phyloP scores from a whole-genome alignment of 257 asterid species.

The Haberlea rhodopensis region DNA sequence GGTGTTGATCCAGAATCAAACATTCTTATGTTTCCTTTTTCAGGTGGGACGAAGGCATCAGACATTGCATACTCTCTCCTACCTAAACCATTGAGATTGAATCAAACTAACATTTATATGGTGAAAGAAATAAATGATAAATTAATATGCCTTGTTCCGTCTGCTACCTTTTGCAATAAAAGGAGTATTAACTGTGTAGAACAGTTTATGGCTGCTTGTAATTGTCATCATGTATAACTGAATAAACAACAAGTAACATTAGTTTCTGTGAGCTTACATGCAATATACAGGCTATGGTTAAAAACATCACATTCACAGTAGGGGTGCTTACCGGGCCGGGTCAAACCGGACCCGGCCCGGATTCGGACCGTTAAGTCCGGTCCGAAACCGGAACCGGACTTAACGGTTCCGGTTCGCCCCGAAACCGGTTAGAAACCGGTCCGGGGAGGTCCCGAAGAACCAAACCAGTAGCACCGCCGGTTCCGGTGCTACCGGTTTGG shows the following conservation, averaged over 20 bases:
- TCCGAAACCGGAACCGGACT: no score
- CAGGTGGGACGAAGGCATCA: conserved; percentile 23
- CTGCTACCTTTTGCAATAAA: conserved; percentile 28
- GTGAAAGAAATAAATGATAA: conserved; percentile 9
- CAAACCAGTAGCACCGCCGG: no score
- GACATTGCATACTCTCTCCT: conserved; percentile 28
- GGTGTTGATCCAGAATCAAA: conserved; percentile 20
- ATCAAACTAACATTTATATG: neutral
- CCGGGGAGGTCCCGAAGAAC: no score
- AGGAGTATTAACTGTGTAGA: conserved; percentile 27
- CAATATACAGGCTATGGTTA: conserved; percentile 2
- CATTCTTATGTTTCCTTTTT: conserved; percentile 24
- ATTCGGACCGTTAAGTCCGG: no score
- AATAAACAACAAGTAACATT: conserved; percentile 20
- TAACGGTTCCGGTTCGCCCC: no score
- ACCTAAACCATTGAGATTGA: conserved; percentile 23
- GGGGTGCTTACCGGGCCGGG: no score
- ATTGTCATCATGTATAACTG: conserved; percentile 40
- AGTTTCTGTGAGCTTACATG: conserved; percentile 3
- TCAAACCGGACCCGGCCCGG: no score
- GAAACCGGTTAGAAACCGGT: no score
- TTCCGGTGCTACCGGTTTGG: no score
- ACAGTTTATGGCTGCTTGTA: conserved; percentile 36
- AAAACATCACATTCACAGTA: no score
- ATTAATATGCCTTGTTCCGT: conserved; percentile 3